Conservation (phyloP, 2,329 filamentous ascomycete species). For the Colletotrichum limetticola region DNA sequence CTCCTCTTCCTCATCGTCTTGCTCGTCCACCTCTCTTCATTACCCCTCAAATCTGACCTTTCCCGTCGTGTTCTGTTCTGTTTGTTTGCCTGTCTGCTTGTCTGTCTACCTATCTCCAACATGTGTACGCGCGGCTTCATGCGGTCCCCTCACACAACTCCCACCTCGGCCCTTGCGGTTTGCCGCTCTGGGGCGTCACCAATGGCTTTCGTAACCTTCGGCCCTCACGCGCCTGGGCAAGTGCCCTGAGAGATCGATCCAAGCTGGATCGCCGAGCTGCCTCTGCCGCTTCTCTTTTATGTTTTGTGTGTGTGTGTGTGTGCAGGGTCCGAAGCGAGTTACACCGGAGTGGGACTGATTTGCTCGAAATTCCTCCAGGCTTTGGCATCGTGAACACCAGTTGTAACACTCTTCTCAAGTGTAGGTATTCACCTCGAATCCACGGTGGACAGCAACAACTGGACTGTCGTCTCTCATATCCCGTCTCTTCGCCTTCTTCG, state of each 20-base stretch:
- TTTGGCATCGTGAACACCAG: neutral
- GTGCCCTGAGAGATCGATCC: constrained; percentile 21
- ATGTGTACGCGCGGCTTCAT: constrained; percentile 8
- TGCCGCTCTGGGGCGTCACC: constrained; percentile 13
- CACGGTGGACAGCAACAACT: neutral
- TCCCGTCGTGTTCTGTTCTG: neutral
- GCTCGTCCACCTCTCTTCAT: neutral
- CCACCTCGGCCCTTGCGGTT: constrained; percentile 17
- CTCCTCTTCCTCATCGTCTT: neutral
- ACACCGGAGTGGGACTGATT: constrained; percentile 7
- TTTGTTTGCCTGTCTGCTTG: no score
- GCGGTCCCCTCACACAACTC: constrained; percentile 1
- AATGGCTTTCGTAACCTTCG: neutral
- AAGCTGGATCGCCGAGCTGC: constrained; percentile 9
- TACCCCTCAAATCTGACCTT: neutral
- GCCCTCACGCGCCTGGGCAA: constrained; percentile 5
- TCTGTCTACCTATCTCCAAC: neutral
- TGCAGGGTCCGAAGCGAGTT: neutral
- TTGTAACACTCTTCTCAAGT: neutral
- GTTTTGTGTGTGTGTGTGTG: neutral
- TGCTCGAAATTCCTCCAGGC: neutral
- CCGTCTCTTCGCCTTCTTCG: neutral
- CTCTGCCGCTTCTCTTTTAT: neutral
- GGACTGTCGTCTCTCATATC: neutral
- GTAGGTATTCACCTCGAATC: neutral